Conservation (phyloP, 495 filamentous ascomycete species). For the Penicillium lividum region DNA sequence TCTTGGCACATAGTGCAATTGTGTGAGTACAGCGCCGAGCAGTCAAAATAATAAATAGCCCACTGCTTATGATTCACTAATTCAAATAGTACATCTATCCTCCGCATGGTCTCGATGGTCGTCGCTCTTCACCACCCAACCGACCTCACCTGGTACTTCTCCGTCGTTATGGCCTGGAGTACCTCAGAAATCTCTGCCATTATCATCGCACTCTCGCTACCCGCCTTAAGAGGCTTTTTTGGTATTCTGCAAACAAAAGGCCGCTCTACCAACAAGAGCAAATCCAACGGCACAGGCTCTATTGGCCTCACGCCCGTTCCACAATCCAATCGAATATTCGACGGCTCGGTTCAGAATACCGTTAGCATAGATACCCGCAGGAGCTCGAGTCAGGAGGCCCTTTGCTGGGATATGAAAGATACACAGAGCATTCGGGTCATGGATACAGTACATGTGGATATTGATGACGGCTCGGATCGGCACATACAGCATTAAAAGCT, state of each 20-base stretch:
- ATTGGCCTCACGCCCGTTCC: not conserved
- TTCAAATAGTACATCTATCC: constrained; percentile 16
- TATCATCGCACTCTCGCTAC: constrained; percentile 25
- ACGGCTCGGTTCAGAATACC: not conserved
- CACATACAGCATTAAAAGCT: not conserved
- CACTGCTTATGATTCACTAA: not conserved
- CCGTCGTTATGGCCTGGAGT: constrained; percentile 22
- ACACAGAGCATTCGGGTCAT: not conserved
- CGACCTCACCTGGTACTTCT: constrained; percentile 28
- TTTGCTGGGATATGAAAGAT: constrained; percentile 5
- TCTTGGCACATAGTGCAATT: not conserved
- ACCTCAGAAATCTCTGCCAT: constrained; percentile 18
- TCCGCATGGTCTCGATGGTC: constrained; percentile 24
- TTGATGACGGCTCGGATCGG: not conserved
- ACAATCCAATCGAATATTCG: not conserved
- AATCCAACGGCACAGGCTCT: not conserved
- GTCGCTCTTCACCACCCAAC: constrained; percentile 10
- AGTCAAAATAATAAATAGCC: not conserved
- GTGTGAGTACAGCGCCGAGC: not conserved
- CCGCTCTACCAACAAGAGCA: constrained; percentile 4
- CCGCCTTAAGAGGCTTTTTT: constrained; percentile 18
- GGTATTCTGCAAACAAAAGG: constrained; percentile 5
- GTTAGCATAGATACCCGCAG: not conserved
- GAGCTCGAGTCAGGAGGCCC: not conserved
- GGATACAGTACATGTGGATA: constrained; percentile 4